phyloP scores from a whole-genome alignment of 2,329 filamentous ascomycete genomes.

The Colletotrichum sp. region DNA sequence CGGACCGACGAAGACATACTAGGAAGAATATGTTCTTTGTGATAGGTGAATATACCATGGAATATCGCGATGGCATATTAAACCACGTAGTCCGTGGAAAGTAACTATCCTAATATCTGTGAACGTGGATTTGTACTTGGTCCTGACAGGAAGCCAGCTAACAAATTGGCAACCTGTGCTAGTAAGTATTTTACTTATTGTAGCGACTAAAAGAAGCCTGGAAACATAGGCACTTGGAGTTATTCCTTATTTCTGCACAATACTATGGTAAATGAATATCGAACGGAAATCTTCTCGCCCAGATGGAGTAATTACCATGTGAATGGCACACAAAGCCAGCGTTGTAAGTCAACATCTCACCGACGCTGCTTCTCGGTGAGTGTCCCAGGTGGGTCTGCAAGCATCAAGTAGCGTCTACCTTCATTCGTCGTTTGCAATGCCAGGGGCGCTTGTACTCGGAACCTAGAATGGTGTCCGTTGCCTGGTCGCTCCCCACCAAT shows the following conservation, averaged over 20 bases:
- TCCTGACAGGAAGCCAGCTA: neutral
- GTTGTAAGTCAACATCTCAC: neutral
- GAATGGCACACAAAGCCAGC: neutral
- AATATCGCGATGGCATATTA: neutral
- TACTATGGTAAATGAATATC: neutral
- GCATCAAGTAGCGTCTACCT: neutral
- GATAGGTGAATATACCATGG: neutral
- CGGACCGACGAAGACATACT: neutral
- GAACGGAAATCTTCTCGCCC: neutral
- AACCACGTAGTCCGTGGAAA: neutral
- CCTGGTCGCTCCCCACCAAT: slow-evolving; percentile 21
- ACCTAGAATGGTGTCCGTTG: slow-evolving; percentile 4
- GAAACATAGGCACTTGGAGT: neutral
- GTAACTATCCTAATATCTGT: neutral
- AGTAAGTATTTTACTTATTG: neutral
- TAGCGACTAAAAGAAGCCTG: neutral
- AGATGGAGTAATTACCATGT: neutral
- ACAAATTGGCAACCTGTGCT: neutral
- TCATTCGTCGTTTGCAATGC: neutral
- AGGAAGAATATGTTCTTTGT: neutral
- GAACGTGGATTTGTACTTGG: neutral
- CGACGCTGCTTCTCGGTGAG: slow-evolving; percentile 1
- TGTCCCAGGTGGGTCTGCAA: neutral
- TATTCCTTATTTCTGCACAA: rapidly evolving
- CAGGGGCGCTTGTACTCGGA: neutral